phyloP scores from a whole-genome alignment of 1,284 basidiomycete genomes.

The Ceratobasidium sp. region DNA sequence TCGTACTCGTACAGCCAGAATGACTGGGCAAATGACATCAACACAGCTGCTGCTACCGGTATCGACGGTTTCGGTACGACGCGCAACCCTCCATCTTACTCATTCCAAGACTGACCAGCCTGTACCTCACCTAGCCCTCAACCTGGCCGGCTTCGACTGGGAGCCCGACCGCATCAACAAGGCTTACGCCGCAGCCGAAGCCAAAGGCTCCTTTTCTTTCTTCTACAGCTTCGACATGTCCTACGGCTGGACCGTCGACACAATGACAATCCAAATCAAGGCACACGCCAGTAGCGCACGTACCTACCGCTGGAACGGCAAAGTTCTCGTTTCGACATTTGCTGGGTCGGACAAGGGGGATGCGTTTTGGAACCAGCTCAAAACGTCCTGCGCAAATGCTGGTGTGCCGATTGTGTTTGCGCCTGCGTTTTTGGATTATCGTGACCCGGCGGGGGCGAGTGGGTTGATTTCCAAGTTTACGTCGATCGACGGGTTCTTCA shows the following conservation, averaged over 20 bases:
- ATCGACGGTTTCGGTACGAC: constrained; percentile 55
- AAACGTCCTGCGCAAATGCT: constrained; percentile 51
- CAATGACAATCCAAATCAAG: constrained; percentile 49
- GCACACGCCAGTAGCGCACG: constrained; percentile 53
- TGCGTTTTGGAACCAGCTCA: constrained; percentile 55
- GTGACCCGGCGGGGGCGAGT: constrained; percentile 53
- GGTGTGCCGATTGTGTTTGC: constrained; percentile 55
- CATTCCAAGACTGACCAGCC: constrained; percentile 38
- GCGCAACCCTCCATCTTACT: constrained; percentile 49
- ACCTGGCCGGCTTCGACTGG: constrained; percentile 49
- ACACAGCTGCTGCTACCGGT: constrained; percentile 54
- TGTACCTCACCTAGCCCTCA: constrained; percentile 20
- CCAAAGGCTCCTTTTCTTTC: constrained; percentile 54
- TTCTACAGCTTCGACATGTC: constrained; percentile 58
- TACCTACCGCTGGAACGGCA: constrained; percentile 54
- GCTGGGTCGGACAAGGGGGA: constrained; percentile 53
- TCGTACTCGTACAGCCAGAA: constrained; percentile 53
- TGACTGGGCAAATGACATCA: constrained; percentile 55
- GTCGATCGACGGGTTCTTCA: constrained; percentile 58
- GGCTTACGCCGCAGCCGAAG: constrained; percentile 55
- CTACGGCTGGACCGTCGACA: constrained; percentile 51
- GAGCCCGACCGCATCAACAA: constrained; percentile 54
- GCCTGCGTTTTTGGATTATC: constrained; percentile 56
- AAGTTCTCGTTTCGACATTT: constrained; percentile 57
- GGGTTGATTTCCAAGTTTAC: constrained; percentile 54